Evolutionary conservation across 495 filamentous ascomycete species (phyloP).

Genomic region (Lepidopterella palustris): DNA sequence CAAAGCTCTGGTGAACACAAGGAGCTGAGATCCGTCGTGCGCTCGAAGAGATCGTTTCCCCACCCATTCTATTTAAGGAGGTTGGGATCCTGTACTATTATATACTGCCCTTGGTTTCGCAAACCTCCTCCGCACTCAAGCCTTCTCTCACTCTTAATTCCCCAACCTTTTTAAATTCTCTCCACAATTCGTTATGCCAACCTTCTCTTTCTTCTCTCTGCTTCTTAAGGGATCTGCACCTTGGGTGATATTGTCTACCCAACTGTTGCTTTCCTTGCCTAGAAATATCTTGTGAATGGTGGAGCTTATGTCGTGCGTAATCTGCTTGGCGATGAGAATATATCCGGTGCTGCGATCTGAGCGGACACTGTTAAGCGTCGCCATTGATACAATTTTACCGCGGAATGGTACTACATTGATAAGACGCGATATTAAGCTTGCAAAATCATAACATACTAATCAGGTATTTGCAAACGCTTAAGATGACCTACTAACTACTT

Average conservation of each 20-base stretch:
- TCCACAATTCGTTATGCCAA: neutral
- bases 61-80: too few species aligned
- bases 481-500: constrained; percentile 52
- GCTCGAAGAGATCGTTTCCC: neutral
- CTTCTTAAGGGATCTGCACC: neutral
- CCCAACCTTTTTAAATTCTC: too few species aligned
- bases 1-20: neutral
- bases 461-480: constrained; percentile 44
- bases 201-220: neutral
- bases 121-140: neutral
- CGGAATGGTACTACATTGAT: constrained; percentile 10
- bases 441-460: neutral
- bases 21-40: neutral
- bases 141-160: neutral
- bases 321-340: neutral
- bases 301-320: neutral
- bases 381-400: neutral
- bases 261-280: constrained; percentile 14
- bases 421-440: neutral
- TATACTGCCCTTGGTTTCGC: neutral
- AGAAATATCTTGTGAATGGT: constrained; percentile 3
- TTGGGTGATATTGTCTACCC: constrained; percentile 17
- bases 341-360: constrained; percentile 12
- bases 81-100: neutral
- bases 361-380: constrained; percentile 6